Conservation (phyloP, 495 filamentous ascomycete species). For the Podospora fimiseda region DNA sequence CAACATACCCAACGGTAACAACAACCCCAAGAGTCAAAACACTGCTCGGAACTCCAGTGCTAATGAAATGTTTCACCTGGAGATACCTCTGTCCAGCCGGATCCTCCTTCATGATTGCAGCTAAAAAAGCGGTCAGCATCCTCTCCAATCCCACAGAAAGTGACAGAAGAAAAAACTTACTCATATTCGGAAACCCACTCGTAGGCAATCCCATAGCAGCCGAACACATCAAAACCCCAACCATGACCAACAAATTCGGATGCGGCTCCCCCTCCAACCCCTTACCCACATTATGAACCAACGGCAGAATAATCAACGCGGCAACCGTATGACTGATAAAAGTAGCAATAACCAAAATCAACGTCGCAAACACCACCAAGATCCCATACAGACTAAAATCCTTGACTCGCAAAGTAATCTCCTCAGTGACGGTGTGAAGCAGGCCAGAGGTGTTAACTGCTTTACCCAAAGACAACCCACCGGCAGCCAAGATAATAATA, state of each 20-base stretch:
- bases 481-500: slow-evolving; percentile 96
- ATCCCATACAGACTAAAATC: slow-evolving; percentile 81
- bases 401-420: slow-evolving; percentile 66
- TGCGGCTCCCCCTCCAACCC: slow-evolving; percentile 74
- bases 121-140: slow-evolving; percentile 37
- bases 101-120: slow-evolving; percentile 99
- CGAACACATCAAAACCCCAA: slow-evolving; percentile 56
- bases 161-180: slow-evolving; percentile 48
- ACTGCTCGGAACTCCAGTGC: slow-evolving; percentile 78
- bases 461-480: slow-evolving; percentile 87
- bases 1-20: slow-evolving; percentile 76
- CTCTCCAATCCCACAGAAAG: not conserved
- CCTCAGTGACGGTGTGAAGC: slow-evolving; percentile 76
- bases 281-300: slow-evolving; percentile 78
- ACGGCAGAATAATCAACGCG: slow-evolving; percentile 86
- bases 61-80: slow-evolving; percentile 88
- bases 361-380: slow-evolving; percentile 71
- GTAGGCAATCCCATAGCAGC: slow-evolving; percentile 87
- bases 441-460: slow-evolving; percentile 89
- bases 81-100: slow-evolving; percentile 86
- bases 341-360: slow-evolving; percentile 91
- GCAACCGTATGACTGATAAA: slow-evolving; percentile 99
- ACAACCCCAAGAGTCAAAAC: slow-evolving; percentile 76
- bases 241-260: slow-evolving; percentile 93
- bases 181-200: slow-evolving; percentile 98